A percentile compares a stretch with the other conserved stretches of the same genome.
Evolutionary conservation across 1,139 yeast species (phyloP).

Genomic region (Trichomonascaceae sp.): DNA sequence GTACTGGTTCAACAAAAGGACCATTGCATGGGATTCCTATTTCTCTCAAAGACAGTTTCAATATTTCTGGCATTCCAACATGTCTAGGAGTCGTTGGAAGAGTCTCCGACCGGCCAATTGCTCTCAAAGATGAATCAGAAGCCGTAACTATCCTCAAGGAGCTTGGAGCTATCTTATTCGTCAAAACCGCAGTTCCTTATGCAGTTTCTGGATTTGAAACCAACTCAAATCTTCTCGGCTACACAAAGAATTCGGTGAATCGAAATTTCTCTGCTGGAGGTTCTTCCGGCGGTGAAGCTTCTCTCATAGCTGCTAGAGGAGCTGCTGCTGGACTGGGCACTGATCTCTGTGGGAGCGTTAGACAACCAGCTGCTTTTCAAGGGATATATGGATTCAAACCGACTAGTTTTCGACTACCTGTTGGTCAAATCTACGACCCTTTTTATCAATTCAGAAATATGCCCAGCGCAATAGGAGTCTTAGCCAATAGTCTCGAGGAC

Average conservation of each 20-base stretch:
- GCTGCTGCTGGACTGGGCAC: conserved; percentile 52
- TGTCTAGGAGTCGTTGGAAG: conserved; percentile 39
- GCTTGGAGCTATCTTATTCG: conserved; percentile 50
- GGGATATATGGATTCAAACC: conserved; percentile 53
- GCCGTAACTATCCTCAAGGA: conserved; percentile 39
- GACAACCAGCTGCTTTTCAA: conserved; percentile 51
- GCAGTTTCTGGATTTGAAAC: conserved; percentile 52
- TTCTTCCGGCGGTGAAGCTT: conserved; percentile 59
- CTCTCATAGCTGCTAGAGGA: conserved; percentile 46
- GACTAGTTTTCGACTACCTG: conserved; percentile 43
- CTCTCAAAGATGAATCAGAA: conserved; percentile 22
- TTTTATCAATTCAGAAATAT: conserved; percentile 6
- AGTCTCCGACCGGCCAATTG: conserved; percentile 24
- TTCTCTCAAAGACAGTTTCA: conserved; percentile 37
- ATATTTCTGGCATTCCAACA: conserved; percentile 39
- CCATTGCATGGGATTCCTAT: conserved; percentile 14
- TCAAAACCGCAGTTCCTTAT: conserved; percentile 54
- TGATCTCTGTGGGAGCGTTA: conserved; percentile 61
- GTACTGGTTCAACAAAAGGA: conserved; percentile 4
- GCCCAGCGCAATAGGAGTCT: conserved; percentile 7
- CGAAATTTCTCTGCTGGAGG: conserved; percentile 47
- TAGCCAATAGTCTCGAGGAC: conserved; percentile 1
- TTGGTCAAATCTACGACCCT: conserved; percentile 6
- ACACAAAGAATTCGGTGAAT: conserved; percentile 44
- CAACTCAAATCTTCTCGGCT: conserved; percentile 41